Evolutionary conservation across 2,329 filamentous ascomycete genomes (phyloP), one percentile per base, ranked within the genome.

Genomic region (Pseudogymnoascus sp.): DNA sequence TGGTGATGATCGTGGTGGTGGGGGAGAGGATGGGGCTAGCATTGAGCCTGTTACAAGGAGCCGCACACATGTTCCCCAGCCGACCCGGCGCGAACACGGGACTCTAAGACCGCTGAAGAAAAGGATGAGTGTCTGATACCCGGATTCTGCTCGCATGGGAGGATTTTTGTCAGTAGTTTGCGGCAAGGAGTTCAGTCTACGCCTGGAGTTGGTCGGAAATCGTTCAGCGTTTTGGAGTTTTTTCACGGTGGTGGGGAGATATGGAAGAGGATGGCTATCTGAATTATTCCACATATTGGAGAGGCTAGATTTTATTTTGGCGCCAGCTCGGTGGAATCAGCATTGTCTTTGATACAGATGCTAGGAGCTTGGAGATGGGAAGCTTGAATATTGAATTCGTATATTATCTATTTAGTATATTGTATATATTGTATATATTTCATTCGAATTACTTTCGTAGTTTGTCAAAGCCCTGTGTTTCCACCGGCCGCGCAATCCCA

Each of bases 1-100:
- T 9, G 13, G 13, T 13, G n/a, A 23, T 10, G 41, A 4, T 3
- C 5, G 12, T 5, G 39, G 39, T 4, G 41, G 23, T 15, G 23
- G 26, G 4, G n/a, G n/a, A 13, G 23, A 12, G 9, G 45, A 52
- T 52, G 26, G 1, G 8, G 26, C 23, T 18, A 52, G 45, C 19
- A 30, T 52, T 52, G 45, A 52, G 30, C 45, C 45, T 30, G 45
- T 52, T 52, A 52, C 45, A 52, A 52, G 45, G 45, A 52, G 45
- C 23, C 30, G 8, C 45, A 52, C 45, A 52, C 45, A 52, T 52
- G 45, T 52, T 52, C 45, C 45, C n/a, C 45, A 19, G 26, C 45
- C 45, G 9, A 30, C 23, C 45, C 45, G 45, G n/a, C 45, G 8
- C 18, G 45, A 52, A 13, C 45, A 52, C 23, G 45, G 45, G 13